Evolutionary conservation across 352 stramenopile species (phyloP).

Genomic region (Phytophthora capsici): DNA sequence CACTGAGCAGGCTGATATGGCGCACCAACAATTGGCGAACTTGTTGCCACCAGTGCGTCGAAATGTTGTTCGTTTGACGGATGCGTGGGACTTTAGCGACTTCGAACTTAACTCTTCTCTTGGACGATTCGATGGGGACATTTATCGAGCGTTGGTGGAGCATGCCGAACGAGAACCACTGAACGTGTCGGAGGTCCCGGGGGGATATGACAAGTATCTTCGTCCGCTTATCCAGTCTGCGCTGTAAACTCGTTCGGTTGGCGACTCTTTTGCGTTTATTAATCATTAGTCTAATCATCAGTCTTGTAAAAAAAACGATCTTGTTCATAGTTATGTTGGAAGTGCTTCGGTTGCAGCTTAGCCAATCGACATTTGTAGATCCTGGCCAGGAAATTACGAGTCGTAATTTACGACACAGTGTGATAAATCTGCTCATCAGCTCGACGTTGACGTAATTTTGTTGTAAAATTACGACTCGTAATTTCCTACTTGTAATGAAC

Average conservation of each 20-base stretch:
- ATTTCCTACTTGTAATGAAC: no score
- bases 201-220: conserved; percentile 50
- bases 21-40: conserved; percentile 32
- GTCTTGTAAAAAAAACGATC: no score
- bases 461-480: no score
- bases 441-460: no score
- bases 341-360: no score
- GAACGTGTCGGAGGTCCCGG: conserved; percentile 48
- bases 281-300: no score
- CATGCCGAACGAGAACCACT: conserved; percentile 45
- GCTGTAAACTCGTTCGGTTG: conserved; percentile 6
- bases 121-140: conserved; percentile 56
- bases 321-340: no score
- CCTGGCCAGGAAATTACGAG: no score
- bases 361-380: no score
- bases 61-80: conserved; percentile 51
- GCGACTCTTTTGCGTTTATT: no score
- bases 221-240: conserved; percentile 31
- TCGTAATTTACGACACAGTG: no score
- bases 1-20: conserved; percentile 38
- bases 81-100: conserved; percentile 51
- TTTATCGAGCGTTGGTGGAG: conserved; percentile 52
- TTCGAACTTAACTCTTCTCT: conserved; percentile 66
- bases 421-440: no score
- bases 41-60: conserved; percentile 45